Base-by-base conservation (phyloP, 1,139 yeast genomes). In the Suhomyces terraborum region DNA sequence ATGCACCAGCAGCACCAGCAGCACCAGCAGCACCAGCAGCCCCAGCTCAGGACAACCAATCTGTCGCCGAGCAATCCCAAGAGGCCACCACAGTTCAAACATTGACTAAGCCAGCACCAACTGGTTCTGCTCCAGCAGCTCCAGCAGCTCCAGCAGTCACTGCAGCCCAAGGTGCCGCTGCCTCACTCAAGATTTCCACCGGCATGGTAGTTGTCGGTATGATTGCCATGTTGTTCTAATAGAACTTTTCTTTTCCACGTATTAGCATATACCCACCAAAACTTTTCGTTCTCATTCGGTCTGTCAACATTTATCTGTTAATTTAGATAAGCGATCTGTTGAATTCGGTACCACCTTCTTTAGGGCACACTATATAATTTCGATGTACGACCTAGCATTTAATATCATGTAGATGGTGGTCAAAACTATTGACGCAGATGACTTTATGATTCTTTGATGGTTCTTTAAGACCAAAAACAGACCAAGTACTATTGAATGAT, bases 161-260 rank as follows among this genome's bases (percentile, higher is more conserved):
- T 9, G 39, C 25, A 18, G 16, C 29, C 25, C 36, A 38, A 21
- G 46, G 40, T 32, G 47, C 34, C 27, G 46, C 50, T 28, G 36
- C 38, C 14, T 40, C 44, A 6, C 21, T 38, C 22, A 39, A 38
- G 33, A 24, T 37, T 7, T 43, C 50, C 14, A 25, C 36, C 17
- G 47, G 45, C 20, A 27, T 46, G 17, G 29, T 43, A 17, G 43
- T 42, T 28, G 35, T 40, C 23, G 52, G 46, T 24, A 33, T 46
- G 18, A 43, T 35, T 28, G 48, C 49, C 20, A 28, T 46, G 26
- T 27, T 47, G 40, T 24, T 46, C 30, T 47, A 37, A 43, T 31
- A 13, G 24, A 19, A 24, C 28, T 32, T 22, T 20, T 26, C 26
- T 32, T 16, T 8, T 13, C 8, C 26, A 14, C 13, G 16, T 19